Conservation (phyloP, 2,329 filamentous ascomycete species). For the Aspergillus quadrilineatus region DNA sequence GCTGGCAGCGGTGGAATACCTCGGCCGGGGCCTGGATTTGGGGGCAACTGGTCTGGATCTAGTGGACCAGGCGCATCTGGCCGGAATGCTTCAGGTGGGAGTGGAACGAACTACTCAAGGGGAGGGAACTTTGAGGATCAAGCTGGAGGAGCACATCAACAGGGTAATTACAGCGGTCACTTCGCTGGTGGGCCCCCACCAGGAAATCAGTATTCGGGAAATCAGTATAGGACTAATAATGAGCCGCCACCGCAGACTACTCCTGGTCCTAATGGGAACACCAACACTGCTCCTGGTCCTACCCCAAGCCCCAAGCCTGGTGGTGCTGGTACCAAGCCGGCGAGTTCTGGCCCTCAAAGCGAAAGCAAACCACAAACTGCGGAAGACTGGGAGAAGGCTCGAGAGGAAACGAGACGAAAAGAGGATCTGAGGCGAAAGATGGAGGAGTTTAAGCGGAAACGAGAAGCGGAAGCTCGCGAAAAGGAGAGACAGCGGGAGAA, state of each 20-base stretch:
- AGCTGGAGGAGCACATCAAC: conserved; percentile 29
- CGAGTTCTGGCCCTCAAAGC: conserved; percentile 15
- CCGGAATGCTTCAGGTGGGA: conserved; percentile 5
- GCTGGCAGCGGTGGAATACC: conserved; percentile 27
- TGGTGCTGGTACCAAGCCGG: conserved; percentile 17
- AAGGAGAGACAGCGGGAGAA: conserved; percentile 40
- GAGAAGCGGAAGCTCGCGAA: conserved; percentile 39
- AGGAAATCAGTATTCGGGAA: conserved; percentile 34
- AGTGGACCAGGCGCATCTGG: conserved; percentile 8
- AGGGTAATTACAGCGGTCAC: conserved; percentile 29
- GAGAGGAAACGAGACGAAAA: conserved; percentile 36
- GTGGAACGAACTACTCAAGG: conserved; percentile 25
- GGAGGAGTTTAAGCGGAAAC: conserved; percentile 38
- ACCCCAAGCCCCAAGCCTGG: conserved; percentile 11
- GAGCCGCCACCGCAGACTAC: conserved; percentile 27
- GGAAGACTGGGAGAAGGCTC: conserved; percentile 30
- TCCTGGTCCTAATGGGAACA: conserved; percentile 16
- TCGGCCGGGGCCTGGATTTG: conserved; percentile 26
- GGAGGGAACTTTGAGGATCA: conserved; percentile 28
- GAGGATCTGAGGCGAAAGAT: conserved; percentile 40
- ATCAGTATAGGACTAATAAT: conserved; percentile 31
- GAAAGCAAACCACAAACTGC: conserved; percentile 22
- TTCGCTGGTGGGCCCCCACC: conserved; percentile 30
- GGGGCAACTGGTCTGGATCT: conserved; percentile 21
- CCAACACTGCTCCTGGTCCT: conserved; percentile 5